phyloP scores from a whole-genome alignment of 2,329 filamentous ascomycete species.

The Botrytis cinerea region DNA sequence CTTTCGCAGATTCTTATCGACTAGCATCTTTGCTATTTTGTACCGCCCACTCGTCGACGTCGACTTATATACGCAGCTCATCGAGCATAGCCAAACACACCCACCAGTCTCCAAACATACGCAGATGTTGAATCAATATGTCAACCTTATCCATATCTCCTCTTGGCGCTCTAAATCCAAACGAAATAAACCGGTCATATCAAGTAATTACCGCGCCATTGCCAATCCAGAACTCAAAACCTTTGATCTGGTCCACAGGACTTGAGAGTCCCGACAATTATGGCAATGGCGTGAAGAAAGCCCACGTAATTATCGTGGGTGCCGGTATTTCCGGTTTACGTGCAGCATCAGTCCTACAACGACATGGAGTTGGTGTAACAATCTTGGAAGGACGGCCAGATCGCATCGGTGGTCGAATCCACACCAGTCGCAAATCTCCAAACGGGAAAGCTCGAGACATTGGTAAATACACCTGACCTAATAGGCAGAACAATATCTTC shows the following conservation, averaged over 20 bases:
- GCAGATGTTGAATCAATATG: constrained; percentile 41
- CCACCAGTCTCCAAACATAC: constrained; percentile 26
- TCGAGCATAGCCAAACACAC: constrained; percentile 1
- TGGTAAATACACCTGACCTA: constrained; percentile 44
- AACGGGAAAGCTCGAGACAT: constrained; percentile 43
- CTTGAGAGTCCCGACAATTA: constrained; percentile 27
- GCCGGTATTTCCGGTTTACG: constrained; percentile 59
- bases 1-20: background rate
- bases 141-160: constrained; percentile 40
- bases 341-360: constrained; percentile 56
- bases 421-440: constrained; percentile 43
- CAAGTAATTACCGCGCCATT: constrained; percentile 25
- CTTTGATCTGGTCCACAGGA: constrained; percentile 24
- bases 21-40: constrained; percentile 15
- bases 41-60: background rate
- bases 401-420: constrained; percentile 53
- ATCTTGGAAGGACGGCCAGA: constrained; percentile 56
- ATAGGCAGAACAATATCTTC: constrained; percentile 37
- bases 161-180: constrained; percentile 39
- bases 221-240: constrained; percentile 22
- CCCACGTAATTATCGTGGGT: constrained; percentile 54
- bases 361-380: constrained; percentile 54
- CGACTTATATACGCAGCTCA: background rate
- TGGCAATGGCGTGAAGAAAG: constrained; percentile 36
- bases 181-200: constrained; percentile 36